Evolutionary conservation across 345 rosid species (phyloP).

Genomic region (Sisymbrium irio): DNA sequence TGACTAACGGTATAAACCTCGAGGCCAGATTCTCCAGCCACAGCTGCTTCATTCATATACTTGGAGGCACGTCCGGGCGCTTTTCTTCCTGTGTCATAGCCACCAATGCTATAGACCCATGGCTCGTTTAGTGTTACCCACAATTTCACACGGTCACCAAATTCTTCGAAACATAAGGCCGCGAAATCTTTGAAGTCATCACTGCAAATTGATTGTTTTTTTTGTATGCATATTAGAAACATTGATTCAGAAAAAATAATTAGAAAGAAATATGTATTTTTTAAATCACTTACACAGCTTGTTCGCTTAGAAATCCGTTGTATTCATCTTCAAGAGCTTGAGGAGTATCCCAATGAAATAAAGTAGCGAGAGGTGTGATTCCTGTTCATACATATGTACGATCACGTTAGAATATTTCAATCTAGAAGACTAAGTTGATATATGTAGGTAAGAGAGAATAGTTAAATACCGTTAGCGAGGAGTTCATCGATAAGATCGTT

Average conservation of each 20-base stretch:
- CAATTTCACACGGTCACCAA: conserved; percentile 44
- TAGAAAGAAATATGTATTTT: not conserved
- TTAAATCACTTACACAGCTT: conserved; percentile 41
- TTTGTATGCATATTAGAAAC: conserved; percentile 13
- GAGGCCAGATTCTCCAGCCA: conserved; percentile 33
- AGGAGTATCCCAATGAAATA: conserved; percentile 62
- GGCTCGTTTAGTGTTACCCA: conserved; percentile 47
- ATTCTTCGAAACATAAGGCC: conserved; percentile 35
- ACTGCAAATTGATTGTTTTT: conserved; percentile 9
- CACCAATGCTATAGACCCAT: conserved; percentile 38
- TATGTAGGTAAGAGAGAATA: not conserved
- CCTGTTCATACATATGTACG: conserved; percentile 30
- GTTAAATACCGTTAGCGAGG: conserved; percentile 37
- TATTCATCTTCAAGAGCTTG: conserved; percentile 64
- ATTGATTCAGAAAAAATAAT: not conserved
- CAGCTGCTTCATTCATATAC: conserved; percentile 30
- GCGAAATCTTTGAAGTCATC: conserved; percentile 39
- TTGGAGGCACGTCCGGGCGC: conserved; percentile 42
- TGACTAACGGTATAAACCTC: conserved; percentile 38
- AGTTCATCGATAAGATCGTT: conserved; percentile 55
- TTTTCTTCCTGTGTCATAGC: conserved; percentile 36
- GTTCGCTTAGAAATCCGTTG: conserved; percentile 49
- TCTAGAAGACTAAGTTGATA: not conserved
- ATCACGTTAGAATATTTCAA: not conserved
- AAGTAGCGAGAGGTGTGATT: conserved; percentile 51